phyloP scores from a whole-genome alignment of 2,329 filamentous ascomycete genomes.

The Meredithiella fracta region DNA sequence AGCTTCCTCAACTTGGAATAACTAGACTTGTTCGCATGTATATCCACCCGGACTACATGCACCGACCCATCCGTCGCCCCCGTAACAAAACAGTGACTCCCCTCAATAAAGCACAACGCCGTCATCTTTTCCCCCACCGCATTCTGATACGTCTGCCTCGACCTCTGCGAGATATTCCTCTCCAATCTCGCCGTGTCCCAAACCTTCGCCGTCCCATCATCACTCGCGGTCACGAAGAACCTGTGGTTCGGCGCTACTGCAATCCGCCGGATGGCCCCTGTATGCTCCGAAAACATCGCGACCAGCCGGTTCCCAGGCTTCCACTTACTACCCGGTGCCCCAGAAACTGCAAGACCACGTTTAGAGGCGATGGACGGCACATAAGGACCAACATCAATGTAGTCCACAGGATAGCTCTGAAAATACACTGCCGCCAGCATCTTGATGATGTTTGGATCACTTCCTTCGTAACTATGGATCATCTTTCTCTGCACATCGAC shows the following conservation, averaged over 20 bases:
- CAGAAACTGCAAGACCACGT: constrained; percentile 21
- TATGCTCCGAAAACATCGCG: constrained; percentile 79
- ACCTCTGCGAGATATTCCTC: constrained; percentile 75
- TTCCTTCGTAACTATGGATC: constrained; percentile 74
- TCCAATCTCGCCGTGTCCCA: constrained; percentile 88
- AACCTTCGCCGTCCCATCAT: constrained; percentile 78
- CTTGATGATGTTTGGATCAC: constrained; percentile 49
- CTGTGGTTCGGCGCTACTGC: constrained; percentile 73
- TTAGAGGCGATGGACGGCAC: constrained; percentile 32
- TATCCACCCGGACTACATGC: constrained; percentile 68
- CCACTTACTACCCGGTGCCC: constrained; percentile 40
- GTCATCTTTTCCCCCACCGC: constrained; percentile 55
- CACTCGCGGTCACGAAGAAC: constrained; percentile 87
- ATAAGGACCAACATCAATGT: constrained; percentile 52
- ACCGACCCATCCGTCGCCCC: constrained; percentile 82
- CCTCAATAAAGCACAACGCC: constrained; percentile 78
- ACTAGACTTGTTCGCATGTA: constrained; percentile 26
- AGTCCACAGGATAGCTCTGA: constrained; percentile 50
- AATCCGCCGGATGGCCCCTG: constrained; percentile 64
- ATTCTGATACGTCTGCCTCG: constrained; percentile 72
- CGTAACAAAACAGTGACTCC: constrained; percentile 84
- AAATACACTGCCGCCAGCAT: constrained; percentile 76
- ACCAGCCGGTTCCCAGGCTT: constrained; percentile 69
- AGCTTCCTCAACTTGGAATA: constrained; percentile 66
- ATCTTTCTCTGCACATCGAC: constrained; percentile 6